Conservation (phyloP, 108 stramenopile genomes). For the Nitzschia putrida region DNA sequence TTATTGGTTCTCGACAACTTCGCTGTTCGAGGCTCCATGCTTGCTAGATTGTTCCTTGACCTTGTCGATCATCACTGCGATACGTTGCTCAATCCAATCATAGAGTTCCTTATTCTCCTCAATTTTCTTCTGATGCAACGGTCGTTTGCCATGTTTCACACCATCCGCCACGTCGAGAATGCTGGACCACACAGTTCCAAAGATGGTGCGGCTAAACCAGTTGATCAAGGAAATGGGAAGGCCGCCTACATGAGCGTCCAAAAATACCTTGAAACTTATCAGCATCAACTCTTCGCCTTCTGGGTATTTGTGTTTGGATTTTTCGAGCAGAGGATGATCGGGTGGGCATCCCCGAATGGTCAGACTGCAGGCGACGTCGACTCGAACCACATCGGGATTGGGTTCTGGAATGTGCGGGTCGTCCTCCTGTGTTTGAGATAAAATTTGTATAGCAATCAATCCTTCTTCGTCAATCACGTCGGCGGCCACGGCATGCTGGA, state of each 20-base stretch:
- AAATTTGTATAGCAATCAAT: constrained; percentile 47
- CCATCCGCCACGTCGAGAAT: constrained; percentile 67
- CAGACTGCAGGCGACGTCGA: constrained; percentile 55
- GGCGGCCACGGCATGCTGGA: constrained; percentile 60
- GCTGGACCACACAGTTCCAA: constrained; percentile 62
- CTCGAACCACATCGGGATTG: constrained; percentile 36
- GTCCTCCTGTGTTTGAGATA: constrained; percentile 31
- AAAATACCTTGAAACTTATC: constrained; percentile 42
- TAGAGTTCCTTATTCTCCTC: constrained; percentile 57
- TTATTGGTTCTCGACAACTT: no score
- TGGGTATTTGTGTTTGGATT: constrained; percentile 33
- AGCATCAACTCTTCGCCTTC: constrained; percentile 51
- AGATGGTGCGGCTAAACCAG: constrained; percentile 57
- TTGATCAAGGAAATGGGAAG: constrained; percentile 66
- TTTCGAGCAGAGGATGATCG: constrained; percentile 53
- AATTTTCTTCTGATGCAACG: constrained; percentile 60
- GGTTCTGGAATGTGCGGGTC: constrained; percentile 38
- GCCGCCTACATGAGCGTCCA: constrained; percentile 45
- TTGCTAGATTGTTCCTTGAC: constrained; percentile 17
- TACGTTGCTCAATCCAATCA: constrained; percentile 65
- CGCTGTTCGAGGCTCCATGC: no score
- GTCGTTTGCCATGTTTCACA: constrained; percentile 59
- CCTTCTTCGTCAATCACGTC: constrained; percentile 54
- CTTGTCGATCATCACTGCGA: constrained; percentile 46
- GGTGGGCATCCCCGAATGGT: constrained; percentile 64